A percentile compares a stretch with the other conserved stretches of the same genome.
These are phyloP conservation scores for Oryza longistaminata DNA, from an alignment of 176 grass and related monocot species.

Conservation along the genomic window DNA sequence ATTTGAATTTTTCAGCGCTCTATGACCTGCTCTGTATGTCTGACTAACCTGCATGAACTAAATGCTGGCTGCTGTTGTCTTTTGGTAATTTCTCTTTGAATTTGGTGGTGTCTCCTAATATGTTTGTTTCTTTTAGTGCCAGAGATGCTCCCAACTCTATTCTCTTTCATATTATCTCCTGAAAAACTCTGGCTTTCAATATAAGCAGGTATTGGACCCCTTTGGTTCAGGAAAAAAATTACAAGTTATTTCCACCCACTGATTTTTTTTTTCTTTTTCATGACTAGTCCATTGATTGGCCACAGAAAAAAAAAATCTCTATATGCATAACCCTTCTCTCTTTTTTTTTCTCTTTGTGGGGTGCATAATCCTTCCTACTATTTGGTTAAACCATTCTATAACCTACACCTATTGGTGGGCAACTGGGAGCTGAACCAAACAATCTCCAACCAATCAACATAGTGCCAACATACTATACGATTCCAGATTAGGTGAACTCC, in stretches of 20 bases:
- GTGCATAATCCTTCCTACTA: neutral
- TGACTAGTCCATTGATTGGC: neutral
- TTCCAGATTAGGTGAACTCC: neutral
- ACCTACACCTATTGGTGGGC: neutral
- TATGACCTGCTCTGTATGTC: neutral
- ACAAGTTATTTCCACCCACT: neutral
- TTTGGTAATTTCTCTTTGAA: no score
- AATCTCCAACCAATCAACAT: neutral
- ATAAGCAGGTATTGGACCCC: neutral
- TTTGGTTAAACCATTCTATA: neutral
- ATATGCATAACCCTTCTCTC: neutral
- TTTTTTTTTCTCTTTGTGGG: neutral
- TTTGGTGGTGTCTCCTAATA: no score
- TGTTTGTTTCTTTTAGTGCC: no score
- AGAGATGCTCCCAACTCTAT: neutral
- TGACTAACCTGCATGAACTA: neutral
- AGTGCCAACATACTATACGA: neutral
- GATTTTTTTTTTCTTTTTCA: neutral
- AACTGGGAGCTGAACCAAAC: neutral
- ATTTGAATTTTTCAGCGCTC: neutral
- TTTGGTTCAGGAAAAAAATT: neutral
- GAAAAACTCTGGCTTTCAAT: neutral
- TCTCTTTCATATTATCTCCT: neutral
- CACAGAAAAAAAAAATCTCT: neutral
- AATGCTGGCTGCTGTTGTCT: neutral